Base-by-base conservation (phyloP, 805 yeast species). In the Zygoascus flipseniorum region DNA sequence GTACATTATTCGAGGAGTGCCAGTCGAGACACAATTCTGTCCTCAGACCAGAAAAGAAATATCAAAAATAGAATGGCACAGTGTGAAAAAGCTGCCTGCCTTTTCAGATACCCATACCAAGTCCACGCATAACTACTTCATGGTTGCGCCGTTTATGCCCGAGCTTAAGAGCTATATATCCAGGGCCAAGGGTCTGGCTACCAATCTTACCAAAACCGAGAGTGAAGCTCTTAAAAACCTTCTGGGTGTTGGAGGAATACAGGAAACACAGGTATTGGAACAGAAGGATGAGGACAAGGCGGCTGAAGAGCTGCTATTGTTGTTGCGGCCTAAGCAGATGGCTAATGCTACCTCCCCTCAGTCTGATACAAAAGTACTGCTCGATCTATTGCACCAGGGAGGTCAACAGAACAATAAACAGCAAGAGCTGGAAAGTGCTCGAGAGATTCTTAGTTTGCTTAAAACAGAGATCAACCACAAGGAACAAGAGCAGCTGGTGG, bases 41-140 rank as follows among this genome's bases (percentile, higher is more conserved):
- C 97, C 99, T 1, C 73, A 77, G 55, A 96, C 88, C 1, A 79
- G 96, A 63, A 86, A 86, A 66, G 99, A 93, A 70, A 95, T 93
- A 59, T 41, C 53, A 46, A 79, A 80, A 52, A 87, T 92, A 50
- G 77, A 83, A 68, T 92, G 97, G 98, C 66, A 68, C 49, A 62
- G 64, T 19, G 58, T 72, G 44, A 53, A 52, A 13, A 52, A 56
- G 16, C 53, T 72, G 52, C 73, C 72, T 1, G 62, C 65, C 8
- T 70, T 56, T 53, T 50, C 66, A n/a, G 47, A 52, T 5, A 51
- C 52, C 26, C 11, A 37, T 10, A 39, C 46, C 39, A 47, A 45
- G 37, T 48, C 47, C 48, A 52, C 37, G 31, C 43, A 41, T 37
- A 20, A 52, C 23, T 71, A 61, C 51, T 69, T 62, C 61, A 58